Percentiles rank a stretch among this genome's conserved stretches.
Evolutionary conservation across 306 rosid species (phyloP).

Genomic region (Fagus crenata): DNA sequence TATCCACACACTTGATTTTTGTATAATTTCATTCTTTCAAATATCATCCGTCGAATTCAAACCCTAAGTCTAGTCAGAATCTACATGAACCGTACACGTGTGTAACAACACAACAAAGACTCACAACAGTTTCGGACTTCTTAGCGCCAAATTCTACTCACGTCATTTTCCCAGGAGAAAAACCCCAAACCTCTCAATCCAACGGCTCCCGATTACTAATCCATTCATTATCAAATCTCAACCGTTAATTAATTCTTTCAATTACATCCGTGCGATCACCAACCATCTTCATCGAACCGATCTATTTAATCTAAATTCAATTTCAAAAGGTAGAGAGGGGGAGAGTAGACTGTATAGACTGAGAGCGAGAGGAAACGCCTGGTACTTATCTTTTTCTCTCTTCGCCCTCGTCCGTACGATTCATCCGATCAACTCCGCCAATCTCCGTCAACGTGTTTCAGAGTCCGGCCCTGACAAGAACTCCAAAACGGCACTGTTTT

Average conservation of each 20-base stretch:
- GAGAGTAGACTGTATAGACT: background rate
- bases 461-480: conserved; percentile 10
- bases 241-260: conserved; percentile 19
- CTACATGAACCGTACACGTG: conserved; percentile 40
- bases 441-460: background rate
- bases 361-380: background rate
- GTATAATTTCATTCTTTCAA: conserved; percentile 15
- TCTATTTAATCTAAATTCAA: conserved; percentile 38
- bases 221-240: conserved; percentile 11
- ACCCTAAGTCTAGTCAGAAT: conserved; percentile 5
- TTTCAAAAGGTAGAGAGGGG: conserved; percentile 53
- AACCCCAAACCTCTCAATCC: conserved; percentile 33
- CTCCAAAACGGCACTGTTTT: background rate
- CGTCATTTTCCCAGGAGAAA: conserved; percentile 25
- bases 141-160: conserved; percentile 70
- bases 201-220: conserved; percentile 18
- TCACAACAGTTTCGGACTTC: conserved; percentile 19
- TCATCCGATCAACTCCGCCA: background rate
- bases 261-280: conserved; percentile 12
- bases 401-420: background rate
- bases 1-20: conserved; percentile 1
- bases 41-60: conserved; percentile 20
- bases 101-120: background rate
- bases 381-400: background rate
- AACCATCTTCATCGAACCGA: conserved; percentile 26